phyloP scores from a whole-genome alignment of 148 eudicot genomes.

The Heliamphora exappendiculata region DNA sequence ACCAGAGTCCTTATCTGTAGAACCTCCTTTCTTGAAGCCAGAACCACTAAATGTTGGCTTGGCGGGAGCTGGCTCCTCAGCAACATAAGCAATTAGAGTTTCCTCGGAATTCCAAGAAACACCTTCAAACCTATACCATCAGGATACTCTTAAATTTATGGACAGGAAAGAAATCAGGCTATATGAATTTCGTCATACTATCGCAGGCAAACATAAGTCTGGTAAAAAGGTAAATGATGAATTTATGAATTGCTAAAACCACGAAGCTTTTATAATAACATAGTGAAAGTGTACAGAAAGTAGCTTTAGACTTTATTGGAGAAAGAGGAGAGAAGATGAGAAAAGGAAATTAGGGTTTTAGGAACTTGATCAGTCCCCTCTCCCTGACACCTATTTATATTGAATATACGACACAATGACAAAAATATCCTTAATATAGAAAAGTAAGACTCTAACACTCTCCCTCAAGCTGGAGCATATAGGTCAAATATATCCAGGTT shows the following conservation, averaged over 20 bases:
- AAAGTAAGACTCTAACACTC: too few species aligned
- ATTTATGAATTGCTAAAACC: not conserved
- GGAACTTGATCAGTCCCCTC: too few species aligned
- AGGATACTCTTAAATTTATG: not conserved
- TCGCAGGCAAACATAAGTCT: not conserved
- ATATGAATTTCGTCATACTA: not conserved
- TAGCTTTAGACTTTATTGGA: too few species aligned
- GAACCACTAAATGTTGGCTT: slow-evolving; percentile 53
- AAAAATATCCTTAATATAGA: too few species aligned
- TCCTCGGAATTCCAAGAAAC: slow-evolving; percentile 86
- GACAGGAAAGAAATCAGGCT: not conserved
- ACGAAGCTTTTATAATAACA: not conserved
- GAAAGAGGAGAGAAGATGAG: too few species aligned
- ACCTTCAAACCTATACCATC: slow-evolving; percentile 75
- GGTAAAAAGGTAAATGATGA: not conserved
- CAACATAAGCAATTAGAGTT: slow-evolving; percentile 80
- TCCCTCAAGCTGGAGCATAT: too few species aligned
- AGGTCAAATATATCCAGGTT: too few species aligned
- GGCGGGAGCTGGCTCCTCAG: slow-evolving; percentile 72
- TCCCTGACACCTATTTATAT: too few species aligned
- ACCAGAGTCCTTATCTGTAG: slow-evolving; percentile 56
- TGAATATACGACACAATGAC: too few species aligned
- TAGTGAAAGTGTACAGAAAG: too few species aligned
- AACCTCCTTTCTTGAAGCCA: slow-evolving; percentile 57
- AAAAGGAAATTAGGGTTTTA: too few species aligned